A percentile compares a stretch with the other conserved stretches of the same genome.
Conservation (phyloP, 2,329 filamentous ascomycete genomes). For the Elsinoe ampelina region DNA sequence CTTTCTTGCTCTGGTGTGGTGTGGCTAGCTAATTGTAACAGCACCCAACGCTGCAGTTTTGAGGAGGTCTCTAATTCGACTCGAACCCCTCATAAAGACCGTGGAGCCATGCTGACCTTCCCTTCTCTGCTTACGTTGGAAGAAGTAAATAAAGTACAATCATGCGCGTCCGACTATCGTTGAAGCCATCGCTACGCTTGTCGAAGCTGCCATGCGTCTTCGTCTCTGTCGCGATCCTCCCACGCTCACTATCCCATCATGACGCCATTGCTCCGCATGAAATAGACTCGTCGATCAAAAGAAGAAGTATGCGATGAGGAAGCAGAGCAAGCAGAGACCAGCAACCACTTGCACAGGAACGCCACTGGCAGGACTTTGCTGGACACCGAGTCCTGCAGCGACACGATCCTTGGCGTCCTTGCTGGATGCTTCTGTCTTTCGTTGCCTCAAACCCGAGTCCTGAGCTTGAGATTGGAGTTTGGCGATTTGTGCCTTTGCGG, state of each 20-base stretch:
- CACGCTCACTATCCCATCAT: background rate
- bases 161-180: background rate
- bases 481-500: constrained; percentile 65
- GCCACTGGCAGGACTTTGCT: constrained; percentile 54
- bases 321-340: constrained; percentile 75
- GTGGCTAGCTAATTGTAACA: background rate
- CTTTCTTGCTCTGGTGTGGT: background rate
- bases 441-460: constrained; percentile 67
- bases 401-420: constrained; percentile 43
- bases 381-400: constrained; percentile 42
- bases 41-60: background rate
- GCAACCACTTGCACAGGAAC: constrained; percentile 83
- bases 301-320: constrained; percentile 90
- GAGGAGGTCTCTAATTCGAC: background rate
- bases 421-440: constrained; percentile 51
- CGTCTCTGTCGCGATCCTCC: background rate
- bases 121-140: background rate
- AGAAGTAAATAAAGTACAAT: constrained; percentile 8
- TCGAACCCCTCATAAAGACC: background rate
- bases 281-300: constrained; percentile 51
- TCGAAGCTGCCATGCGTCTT: background rate
- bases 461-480: constrained; percentile 54
- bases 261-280: constrained; percentile 4
- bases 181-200: background rate
- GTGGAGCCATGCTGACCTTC: background rate